Evolutionary conservation across 345 rosid species (phyloP).

Genomic region (Gossypium herbaceum): DNA sequence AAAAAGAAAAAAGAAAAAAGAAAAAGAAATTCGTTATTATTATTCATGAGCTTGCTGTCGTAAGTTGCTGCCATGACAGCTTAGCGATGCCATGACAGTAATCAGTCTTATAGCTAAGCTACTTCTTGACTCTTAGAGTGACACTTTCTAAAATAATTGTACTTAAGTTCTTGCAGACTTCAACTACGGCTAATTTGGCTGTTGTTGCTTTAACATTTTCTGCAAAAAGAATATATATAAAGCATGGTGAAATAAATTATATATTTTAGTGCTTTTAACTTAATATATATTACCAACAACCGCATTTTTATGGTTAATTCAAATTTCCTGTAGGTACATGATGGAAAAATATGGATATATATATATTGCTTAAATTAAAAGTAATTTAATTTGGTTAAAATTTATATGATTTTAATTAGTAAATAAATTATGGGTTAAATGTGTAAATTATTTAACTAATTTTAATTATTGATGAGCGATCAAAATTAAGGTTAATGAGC

Average conservation of each 20-base stretch:
- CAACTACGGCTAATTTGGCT: conserved; percentile 1
- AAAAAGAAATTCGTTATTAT: not conserved
- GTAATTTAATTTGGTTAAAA: too few relatives aligned
- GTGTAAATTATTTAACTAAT: too few relatives aligned
- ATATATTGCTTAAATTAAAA: too few relatives aligned
- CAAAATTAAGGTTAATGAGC: too few relatives aligned
- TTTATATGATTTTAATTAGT: too few relatives aligned
- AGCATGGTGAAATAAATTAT: not conserved
- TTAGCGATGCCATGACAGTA: not conserved
- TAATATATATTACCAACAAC: not conserved
- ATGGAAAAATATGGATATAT: too few relatives aligned
- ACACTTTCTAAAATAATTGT: not conserved
- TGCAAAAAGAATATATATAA: not conserved
- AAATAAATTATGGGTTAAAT: too few relatives aligned
- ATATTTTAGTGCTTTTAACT: not conserved
- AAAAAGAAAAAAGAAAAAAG: not conserved
- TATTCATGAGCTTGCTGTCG: not conserved
- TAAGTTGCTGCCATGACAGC: not conserved
- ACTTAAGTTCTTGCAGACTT: not conserved
- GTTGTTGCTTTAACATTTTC: not conserved
- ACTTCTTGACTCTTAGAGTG: not conserved
- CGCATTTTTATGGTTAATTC: not conserved
- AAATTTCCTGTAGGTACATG: not conserved
- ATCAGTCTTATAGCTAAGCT: not conserved
- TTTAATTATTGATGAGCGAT: too few relatives aligned